These are phyloP conservation scores for Ulota crispa DNA, from an alignment of 225 moss, liverwort and hornwort genomes.

Conservation along the genomic window DNA sequence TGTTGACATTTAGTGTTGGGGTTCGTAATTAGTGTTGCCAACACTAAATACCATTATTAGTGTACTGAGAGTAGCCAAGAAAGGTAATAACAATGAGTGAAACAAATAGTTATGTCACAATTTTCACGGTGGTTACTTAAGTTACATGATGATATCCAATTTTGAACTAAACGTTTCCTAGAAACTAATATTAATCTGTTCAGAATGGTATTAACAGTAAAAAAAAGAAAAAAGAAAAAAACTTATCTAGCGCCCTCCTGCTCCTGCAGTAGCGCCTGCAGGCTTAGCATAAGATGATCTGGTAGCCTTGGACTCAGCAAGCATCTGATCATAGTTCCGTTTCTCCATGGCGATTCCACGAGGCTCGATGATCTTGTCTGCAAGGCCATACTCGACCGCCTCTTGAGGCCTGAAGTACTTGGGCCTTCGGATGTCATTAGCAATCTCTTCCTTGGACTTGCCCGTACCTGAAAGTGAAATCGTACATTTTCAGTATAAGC, in stretches of 20 bases:
- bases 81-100: background rate
- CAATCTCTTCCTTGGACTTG: slow-evolving; percentile 72
- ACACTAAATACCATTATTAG: too few relatives aligned
- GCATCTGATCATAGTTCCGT: slow-evolving; percentile 92
- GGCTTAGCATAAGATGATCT: slow-evolving; percentile 58
- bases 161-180: background rate
- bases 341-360: slow-evolving; percentile 90
- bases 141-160: background rate
- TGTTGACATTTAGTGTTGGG: too few relatives aligned
- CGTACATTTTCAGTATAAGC: too few relatives aligned
- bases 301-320: slow-evolving; percentile 72
- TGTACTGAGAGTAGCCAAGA: background rate
- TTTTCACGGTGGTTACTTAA: background rate
- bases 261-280: slow-evolving; percentile 61
- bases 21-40: too few relatives aligned
- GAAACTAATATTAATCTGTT: too few relatives aligned
- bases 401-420: slow-evolving; percentile 86
- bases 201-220: background rate
- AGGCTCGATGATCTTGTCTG: slow-evolving; percentile 86
- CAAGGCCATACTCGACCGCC: slow-evolving; percentile 90
- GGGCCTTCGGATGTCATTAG: slow-evolving; percentile 72
- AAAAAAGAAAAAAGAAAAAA: too few relatives aligned
- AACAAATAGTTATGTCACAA: background rate
- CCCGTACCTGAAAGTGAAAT: slow-evolving; percentile 51
- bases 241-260: background rate